These are phyloP conservation scores for Penicillium sp. DNA, from an alignment of 2,329 filamentous ascomycete species.

Conservation along the genomic window DNA sequence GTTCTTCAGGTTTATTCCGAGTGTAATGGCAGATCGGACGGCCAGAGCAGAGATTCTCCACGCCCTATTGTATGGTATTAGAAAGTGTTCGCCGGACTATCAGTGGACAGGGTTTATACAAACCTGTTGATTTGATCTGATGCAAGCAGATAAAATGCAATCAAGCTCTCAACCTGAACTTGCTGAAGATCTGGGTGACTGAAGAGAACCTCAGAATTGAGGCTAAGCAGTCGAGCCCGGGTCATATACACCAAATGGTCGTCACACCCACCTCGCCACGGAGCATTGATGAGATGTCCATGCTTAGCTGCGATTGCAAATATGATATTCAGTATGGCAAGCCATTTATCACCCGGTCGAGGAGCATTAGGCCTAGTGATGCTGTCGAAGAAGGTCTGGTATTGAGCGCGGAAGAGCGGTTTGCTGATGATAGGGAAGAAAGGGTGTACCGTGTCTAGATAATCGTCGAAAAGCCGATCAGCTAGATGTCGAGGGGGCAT, in stretches of 20 bases:
- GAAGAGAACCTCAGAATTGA: conserved; percentile 40
- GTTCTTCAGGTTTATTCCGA: conserved; percentile 50
- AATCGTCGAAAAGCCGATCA: conserved; percentile 45
- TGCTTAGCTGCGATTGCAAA: conserved; percentile 49
- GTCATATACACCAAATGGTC: conserved; percentile 45
- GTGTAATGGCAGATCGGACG: conserved; percentile 45
- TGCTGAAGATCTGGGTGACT: conserved; percentile 47
- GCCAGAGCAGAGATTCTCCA: conserved; percentile 48
- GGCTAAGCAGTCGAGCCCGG: conserved; percentile 43
- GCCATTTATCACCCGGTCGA: conserved; percentile 43
- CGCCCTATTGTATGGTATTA: conserved; percentile 34
- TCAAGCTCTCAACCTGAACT: conserved; percentile 47
- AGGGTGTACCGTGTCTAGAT: conserved; percentile 45
- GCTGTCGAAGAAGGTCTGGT: conserved; percentile 37
- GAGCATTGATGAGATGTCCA: conserved; percentile 40
- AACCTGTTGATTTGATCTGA: conserved; percentile 50
- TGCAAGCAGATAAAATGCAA: conserved; percentile 44
- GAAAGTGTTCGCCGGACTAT: background rate
- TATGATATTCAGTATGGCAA: conserved; percentile 50
- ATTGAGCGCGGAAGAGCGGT: conserved; percentile 45
- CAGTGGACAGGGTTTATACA: conserved; percentile 7
- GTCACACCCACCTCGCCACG: conserved; percentile 39
- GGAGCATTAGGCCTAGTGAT: conserved; percentile 23
- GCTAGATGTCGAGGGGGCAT: conserved; percentile 47
- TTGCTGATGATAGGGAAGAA: conserved; percentile 49